Conservation (phyloP, 2,329 filamentous ascomycete species). For the Zopfia rhizophila region DNA sequence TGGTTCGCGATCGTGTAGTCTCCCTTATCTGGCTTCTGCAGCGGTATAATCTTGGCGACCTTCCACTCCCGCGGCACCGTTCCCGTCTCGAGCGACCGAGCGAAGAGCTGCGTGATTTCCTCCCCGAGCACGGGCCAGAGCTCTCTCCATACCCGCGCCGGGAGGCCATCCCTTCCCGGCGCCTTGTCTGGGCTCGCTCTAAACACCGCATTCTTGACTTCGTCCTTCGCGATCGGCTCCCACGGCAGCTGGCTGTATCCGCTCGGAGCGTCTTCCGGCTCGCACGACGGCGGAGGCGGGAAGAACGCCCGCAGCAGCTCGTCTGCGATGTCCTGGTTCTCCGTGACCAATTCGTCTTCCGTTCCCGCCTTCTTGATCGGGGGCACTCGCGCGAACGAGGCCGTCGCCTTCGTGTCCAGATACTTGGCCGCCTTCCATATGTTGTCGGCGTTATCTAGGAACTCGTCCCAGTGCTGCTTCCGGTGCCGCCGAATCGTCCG, state of each 20-base stretch:
- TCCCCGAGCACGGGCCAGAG: constrained; percentile 31
- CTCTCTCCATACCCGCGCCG: constrained; percentile 31
- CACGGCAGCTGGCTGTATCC: constrained; percentile 23
- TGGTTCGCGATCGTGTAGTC: constrained; percentile 37
- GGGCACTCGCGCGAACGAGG: constrained; percentile 18
- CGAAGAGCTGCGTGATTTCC: constrained; percentile 29
- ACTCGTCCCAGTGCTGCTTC: constrained; percentile 23
- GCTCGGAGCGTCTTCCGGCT: constrained; percentile 18
- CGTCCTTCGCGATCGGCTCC: constrained; percentile 24
- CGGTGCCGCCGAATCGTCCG: constrained; percentile 21
- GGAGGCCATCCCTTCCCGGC: constrained; percentile 18
- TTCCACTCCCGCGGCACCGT: constrained; percentile 32
- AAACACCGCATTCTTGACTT: constrained; percentile 26
- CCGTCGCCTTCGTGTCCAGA: constrained; percentile 12
- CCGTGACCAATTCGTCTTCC: constrained; percentile 17
- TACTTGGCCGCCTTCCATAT: constrained; percentile 26
- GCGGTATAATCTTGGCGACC: constrained; percentile 32
- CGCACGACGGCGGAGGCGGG: constrained; percentile 14
- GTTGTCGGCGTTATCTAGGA: constrained; percentile 23
- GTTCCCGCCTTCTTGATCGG: constrained; percentile 21
- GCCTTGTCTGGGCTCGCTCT: constrained; percentile 23
- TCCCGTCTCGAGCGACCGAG: constrained; percentile 25
- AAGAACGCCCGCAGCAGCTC: constrained; percentile 28
- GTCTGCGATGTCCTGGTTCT: constrained; percentile 23
- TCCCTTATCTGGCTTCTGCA: constrained; percentile 31